These are phyloP conservation scores for Coix lacrymajobi DNA, from an alignment of 176 grass and related monocot genomes.

Conservation along the genomic window DNA sequence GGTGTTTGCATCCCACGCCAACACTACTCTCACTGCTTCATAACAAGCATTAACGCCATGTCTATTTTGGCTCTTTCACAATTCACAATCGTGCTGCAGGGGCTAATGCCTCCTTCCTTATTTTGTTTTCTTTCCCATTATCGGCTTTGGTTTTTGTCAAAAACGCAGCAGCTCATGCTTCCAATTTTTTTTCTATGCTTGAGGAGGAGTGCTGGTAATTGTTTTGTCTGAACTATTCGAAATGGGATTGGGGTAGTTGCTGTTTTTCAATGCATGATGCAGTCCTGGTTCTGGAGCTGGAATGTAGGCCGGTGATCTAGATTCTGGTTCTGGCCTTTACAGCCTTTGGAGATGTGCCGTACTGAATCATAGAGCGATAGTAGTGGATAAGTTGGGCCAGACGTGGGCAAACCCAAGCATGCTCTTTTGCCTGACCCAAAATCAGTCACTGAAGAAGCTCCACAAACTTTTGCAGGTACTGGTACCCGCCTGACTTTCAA, in stretches of 20 bases:
- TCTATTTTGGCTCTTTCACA: not conserved
- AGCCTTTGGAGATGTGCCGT: constrained; percentile 25
- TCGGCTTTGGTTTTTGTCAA: not conserved
- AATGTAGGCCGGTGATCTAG: constrained; percentile 19
- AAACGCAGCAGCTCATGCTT: not conserved
- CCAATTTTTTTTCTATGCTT: not conserved
- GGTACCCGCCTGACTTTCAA: constrained; percentile 76
- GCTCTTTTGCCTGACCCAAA: not conserved
- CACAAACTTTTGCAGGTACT: constrained; percentile 69
- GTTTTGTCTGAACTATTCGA: not conserved
- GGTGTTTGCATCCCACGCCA: constrained; percentile 7
- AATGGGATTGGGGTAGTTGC: not conserved
- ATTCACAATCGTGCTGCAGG: not conserved
- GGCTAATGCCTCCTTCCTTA: not conserved
- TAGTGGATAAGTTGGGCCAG: constrained; percentile 28
- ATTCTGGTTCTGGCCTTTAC: constrained; percentile 32
- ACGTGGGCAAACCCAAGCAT: not conserved
- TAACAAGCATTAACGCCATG: not conserved
- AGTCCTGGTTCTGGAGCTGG: not conserved
- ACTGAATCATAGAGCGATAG: not conserved
- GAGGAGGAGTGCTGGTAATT: too few species aligned
- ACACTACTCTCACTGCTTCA: not conserved
- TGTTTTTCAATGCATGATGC: not conserved
- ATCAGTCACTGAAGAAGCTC: constrained; percentile 38
- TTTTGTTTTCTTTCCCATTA: not conserved